These are phyloP conservation scores for Amanita rubescens DNA, from an alignment of 768 basidiomycete genomes.

Conservation along the genomic window DNA sequence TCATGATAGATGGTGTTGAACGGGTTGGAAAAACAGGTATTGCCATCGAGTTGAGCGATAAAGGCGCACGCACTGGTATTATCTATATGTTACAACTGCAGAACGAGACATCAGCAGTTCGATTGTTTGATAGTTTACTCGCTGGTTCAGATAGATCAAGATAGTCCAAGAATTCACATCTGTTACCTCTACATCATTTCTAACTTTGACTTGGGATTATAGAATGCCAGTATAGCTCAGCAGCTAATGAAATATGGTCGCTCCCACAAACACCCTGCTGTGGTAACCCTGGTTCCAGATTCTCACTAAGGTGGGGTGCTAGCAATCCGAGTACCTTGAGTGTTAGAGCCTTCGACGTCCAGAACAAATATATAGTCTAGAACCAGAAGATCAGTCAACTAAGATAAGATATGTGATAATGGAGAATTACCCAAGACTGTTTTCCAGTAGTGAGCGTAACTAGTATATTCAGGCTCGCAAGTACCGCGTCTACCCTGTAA, in stretches of 20 bases:
- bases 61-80: conserved; percentile 86
- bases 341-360: conserved; percentile 29
- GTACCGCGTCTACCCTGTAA: conserved; percentile 40
- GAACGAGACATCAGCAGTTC: conserved; percentile 79
- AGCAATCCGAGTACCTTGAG: conserved; percentile 49
- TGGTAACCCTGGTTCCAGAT: conserved; percentile 73
- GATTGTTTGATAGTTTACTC: conserved; percentile 80
- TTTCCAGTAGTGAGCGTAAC: conserved; percentile 85
- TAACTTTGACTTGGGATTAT: conserved; percentile 9
- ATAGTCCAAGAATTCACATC: background rate
- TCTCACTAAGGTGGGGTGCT: conserved; percentile 47
- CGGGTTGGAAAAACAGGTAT: conserved; percentile 98
- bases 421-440: conserved; percentile 58
- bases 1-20: conserved; percentile 93
- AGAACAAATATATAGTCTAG: conserved; percentile 88
- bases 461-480: conserved; percentile 80
- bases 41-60: conserved; percentile 90
- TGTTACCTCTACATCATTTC: background rate
- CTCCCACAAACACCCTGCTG: conserved; percentile 70
- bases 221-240: conserved; percentile 40
- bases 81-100: conserved; percentile 96
- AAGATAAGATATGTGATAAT: background rate
- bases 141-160: conserved; percentile 74
- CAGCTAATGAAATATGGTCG: conserved; percentile 79
- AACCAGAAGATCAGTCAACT: background rate